Evolutionary conservation across 2,329 filamentous ascomycete species (phyloP), one percentile per base, ranked within the genome.

Genomic region (Didymellaceae sp.): DNA sequence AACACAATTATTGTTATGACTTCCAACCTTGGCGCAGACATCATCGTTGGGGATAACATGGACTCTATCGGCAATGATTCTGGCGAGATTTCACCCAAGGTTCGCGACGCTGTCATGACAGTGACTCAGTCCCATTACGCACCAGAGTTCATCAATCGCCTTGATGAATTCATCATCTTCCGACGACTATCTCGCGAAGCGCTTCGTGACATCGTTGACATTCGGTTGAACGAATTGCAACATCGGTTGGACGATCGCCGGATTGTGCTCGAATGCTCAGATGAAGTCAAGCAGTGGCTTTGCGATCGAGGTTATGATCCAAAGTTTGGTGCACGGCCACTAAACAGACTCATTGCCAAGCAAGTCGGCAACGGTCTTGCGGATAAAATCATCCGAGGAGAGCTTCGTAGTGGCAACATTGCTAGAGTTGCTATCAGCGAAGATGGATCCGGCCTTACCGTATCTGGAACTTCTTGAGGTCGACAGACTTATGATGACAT

Each of bases 1-100:
- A 97, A 97, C 74, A 97, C 93, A 6, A 89, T 97, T 65, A 97
- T 97, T 61, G 93, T 97, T 2, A 82, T 99, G 47, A 97, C 94
- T 0, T 96, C 91, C 28, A 99, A 99, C 71, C 83, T 99, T 2
- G 94, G 94, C 30, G 92, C 94, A 11, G 86, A 96, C 48, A 93
- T 96, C 40, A 86, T 99, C 9, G 89, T 97, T 14, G 89, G 87
- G 26, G 85, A 86, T 37, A 82, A 93, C 64, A 80, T 84, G 6
- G 82, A 88, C 61, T 82, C 82, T 47, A 82, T 87, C 56, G 82
- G 81, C 3, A 61, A 66, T 10, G 67, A 70, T 14, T 62, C 65
- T 8, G 86, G 88, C 31, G 86, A 89, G 24, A 86, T 97, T 49
- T 85, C 88, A 13, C 81, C 86, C 0, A 83, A 85, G 0, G 84